A percentile compares a stretch with the other conserved stretches of the same genome.
These are phyloP conservation scores for Datura wrightii DNA, from an alignment of 257 asterid species.

Conservation along the genomic window DNA sequence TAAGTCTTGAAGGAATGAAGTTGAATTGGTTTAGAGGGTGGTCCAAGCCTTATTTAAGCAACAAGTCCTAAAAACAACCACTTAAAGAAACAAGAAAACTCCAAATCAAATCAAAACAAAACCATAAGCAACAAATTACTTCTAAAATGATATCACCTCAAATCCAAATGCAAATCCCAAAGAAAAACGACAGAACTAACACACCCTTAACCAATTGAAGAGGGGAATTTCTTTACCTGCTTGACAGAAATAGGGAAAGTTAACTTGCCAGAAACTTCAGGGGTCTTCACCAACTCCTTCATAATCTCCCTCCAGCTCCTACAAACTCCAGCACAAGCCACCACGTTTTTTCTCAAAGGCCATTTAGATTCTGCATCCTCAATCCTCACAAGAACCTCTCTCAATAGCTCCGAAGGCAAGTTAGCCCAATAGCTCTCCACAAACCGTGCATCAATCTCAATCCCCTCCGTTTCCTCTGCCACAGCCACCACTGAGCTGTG, in stretches of 20 bases:
- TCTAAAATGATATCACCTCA: neutral
- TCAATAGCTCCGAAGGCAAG: constrained; percentile 77
- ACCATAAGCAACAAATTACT: neutral
- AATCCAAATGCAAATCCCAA: neutral
- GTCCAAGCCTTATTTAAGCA: neutral
- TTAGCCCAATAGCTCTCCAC: constrained; percentile 63
- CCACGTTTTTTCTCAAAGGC: constrained; percentile 82
- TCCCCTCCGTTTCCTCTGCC: constrained; percentile 32
- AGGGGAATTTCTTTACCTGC: constrained; percentile 56
- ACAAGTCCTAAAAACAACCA: neutral
- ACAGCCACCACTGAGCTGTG: constrained; percentile 70
- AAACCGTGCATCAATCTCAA: constrained; percentile 30
- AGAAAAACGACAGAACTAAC: neutral
- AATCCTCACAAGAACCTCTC: constrained; percentile 69
- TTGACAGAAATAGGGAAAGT: constrained; percentile 85
- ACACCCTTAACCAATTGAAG: neutral
- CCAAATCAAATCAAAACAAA: neutral
- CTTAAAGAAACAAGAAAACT: constrained; percentile 5
- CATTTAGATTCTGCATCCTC: constrained; percentile 73
- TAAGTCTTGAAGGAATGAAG: neutral
- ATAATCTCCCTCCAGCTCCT: constrained; percentile 83
- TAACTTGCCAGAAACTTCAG: constrained; percentile 73
- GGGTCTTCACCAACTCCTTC: constrained; percentile 74
- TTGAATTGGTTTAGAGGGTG: neutral
- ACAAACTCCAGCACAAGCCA: constrained; percentile 92